These are phyloP conservation scores for Uronychia setigera DNA, from an alignment of 73 alveolate genomes.

Conservation along the genomic window DNA sequence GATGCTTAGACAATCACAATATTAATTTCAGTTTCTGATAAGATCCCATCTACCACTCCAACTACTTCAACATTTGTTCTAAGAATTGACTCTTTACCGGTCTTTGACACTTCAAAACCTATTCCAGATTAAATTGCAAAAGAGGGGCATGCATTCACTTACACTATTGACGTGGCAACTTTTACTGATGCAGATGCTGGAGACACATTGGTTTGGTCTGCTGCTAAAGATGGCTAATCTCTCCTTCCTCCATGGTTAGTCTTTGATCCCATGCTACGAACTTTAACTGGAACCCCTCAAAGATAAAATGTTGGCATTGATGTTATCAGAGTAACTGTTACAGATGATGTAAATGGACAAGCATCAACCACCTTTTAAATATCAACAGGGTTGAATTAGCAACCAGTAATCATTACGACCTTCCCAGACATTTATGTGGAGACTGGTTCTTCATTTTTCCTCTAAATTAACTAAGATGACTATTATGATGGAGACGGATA, in stretches of 20 bases:
- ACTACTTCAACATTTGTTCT: not conserved
- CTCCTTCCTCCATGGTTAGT: not conserved
- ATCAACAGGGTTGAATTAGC: not conserved
- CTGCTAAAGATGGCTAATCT: not conserved
- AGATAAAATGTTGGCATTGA: not conserved
- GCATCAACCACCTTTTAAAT: not conserved
- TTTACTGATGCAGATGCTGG: not conserved
- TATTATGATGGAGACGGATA: not conserved
- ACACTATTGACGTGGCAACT: not conserved
- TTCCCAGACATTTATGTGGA: not conserved
- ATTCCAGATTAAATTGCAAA: slow-evolving; percentile 5
- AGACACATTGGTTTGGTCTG: not conserved
- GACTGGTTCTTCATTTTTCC: not conserved
- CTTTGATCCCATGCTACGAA: not conserved
- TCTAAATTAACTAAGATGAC: not conserved
- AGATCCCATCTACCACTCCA: not conserved
- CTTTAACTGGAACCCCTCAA: slow-evolving; percentile 2
- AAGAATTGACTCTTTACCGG: not conserved
- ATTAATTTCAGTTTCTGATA: not conserved
- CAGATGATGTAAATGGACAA: not conserved
- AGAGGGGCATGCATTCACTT: not conserved
- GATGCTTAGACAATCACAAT: not conserved
- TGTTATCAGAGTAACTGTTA: not conserved
- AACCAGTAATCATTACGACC: not conserved
- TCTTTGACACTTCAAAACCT: not conserved